Base-by-base conservation (phyloP, 164 flowering plant species). In the Akebia trifoliata region DNA sequence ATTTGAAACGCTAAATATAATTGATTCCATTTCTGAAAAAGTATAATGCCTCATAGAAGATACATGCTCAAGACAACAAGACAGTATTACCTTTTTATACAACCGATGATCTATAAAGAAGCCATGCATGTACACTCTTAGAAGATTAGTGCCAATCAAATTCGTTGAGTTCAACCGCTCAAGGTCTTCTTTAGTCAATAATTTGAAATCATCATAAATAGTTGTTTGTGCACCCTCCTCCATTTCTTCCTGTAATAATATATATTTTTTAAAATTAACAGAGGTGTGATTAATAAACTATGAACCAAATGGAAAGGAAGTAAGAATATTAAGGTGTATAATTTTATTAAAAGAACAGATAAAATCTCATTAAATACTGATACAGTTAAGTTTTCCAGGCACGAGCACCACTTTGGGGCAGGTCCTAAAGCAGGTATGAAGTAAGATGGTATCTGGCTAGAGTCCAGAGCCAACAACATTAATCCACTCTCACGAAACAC, bases 381-480 rank as follows among this genome's bases (percentile, higher is more conserved):
- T 42, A 92, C 98, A 62, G 98, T 92, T 60, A 92, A 56, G 57
- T 78, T 78, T 64, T 92, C 96, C 44, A 93, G 72, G 67, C 74
- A 72, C 36, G 95, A 76, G 57, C 93, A 84, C 98, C 97, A 93
- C 66, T 87, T 93, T 0, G 98, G 98, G 40, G 92, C 97, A 60
- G 97, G 91, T 46, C 98, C 98, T 29, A 93, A 70, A 52, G 89
- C 80, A 66, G 98, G 98, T 64, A 90, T 54, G 63, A 87, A 93
- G 72, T 89, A 85, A 44, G 90, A 78, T 1, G 97, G 97, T 69
- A 93, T 90, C 68, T 85, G 90, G 70, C 85, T 76, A 61, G 75
- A 51, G 52, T 93, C 97, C 42, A 93, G 65, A 59, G 95, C 98
- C 80, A 93, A 68, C 36, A 87, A 60, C 64, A 93, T 77, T 83